A percentile compares a stretch with the other conserved stretches of the same genome.
phyloP scores from a whole-genome alignment of 345 rosid species.

The Cochlearia excelsa region DNA sequence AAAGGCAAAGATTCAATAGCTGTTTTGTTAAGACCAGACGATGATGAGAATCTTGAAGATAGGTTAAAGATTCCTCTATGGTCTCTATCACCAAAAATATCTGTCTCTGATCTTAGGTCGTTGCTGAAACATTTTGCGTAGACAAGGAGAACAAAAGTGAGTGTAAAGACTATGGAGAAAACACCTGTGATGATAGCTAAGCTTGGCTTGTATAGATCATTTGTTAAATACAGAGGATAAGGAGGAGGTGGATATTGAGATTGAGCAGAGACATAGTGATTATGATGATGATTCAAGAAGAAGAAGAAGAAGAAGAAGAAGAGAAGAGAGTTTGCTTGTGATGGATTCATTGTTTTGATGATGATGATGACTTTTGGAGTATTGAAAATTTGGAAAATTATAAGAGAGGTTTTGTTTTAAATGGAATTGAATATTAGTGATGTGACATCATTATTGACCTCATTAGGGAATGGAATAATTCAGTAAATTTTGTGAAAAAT shows the following conservation, averaged over 20 bases:
- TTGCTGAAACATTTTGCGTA: constrained; percentile 67
- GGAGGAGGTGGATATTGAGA: constrained; percentile 16
- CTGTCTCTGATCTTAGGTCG: constrained; percentile 30
- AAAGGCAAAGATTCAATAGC: constrained; percentile 83
- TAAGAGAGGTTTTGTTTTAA: too few relatives aligned
- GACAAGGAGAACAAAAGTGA: constrained; percentile 59
- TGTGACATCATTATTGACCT: too few relatives aligned
- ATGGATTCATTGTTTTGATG: constrained; percentile 15
- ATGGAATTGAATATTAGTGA: too few relatives aligned
- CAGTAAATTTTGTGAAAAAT: too few relatives aligned
- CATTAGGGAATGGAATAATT: too few relatives aligned
- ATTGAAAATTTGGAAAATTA: too few relatives aligned
- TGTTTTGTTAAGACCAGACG: constrained; percentile 64
- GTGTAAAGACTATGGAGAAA: constrained; percentile 56
- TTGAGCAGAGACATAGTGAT: constrained; percentile 27
- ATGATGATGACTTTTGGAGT: neutral
- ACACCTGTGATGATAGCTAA: constrained; percentile 70
- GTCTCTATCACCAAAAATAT: neutral
- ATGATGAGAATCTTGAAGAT: constrained; percentile 43
- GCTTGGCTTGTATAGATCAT: constrained; percentile 57
- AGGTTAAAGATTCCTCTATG: constrained; percentile 23
- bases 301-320: constrained; percentile 9
- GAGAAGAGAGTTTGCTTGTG: constrained; percentile 21
- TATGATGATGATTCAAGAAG: too few relatives aligned
- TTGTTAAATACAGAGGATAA: constrained; percentile 22